These are phyloP conservation scores for Handroanthus guayacan DNA, from an alignment of 257 asterid species.

Conservation along the genomic window DNA sequence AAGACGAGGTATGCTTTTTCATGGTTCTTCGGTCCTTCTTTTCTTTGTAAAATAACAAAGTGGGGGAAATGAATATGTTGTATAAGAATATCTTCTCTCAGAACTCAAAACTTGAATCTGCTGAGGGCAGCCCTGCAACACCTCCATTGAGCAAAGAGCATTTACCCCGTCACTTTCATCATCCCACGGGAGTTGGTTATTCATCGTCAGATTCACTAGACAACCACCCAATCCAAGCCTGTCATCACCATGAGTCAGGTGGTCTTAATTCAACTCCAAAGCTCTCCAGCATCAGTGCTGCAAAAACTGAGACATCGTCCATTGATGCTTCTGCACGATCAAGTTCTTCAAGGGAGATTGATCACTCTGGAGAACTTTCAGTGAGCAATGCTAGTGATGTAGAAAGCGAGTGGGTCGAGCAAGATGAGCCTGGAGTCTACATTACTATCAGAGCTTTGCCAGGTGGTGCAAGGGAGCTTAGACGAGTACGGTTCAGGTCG, in stretches of 20 bases:
- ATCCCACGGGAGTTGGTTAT: constrained; percentile 50
- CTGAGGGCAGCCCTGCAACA: constrained; percentile 76
- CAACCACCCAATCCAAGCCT: constrained; percentile 47
- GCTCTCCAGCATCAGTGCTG: constrained; percentile 78
- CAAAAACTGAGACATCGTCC: constrained; percentile 77
- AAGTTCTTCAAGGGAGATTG: constrained; percentile 81
- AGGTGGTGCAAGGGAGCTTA: constrained; percentile 88
- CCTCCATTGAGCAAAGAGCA: constrained; percentile 75
- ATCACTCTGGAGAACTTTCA: constrained; percentile 86
- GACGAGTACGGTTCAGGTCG: constrained; percentile 94
- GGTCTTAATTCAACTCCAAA: constrained; percentile 77
- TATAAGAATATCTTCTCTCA: constrained; percentile 38
- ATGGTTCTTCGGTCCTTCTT: background rate
- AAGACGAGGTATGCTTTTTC: constrained; percentile 70
- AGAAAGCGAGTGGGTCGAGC: constrained; percentile 96
- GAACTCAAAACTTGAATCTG: constrained; percentile 68
- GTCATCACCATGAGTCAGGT: constrained; percentile 51
- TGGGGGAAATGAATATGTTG: background rate
- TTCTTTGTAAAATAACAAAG: background rate
- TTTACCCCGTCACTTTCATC: constrained; percentile 55
- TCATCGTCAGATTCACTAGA: constrained; percentile 63
- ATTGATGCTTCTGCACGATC: constrained; percentile 78
- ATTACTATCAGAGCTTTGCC: constrained; percentile 83
- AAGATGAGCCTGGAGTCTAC: constrained; percentile 98
- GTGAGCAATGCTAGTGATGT: constrained; percentile 92